These are phyloP conservation scores for Prunus kanzakura DNA, from an alignment of 306 rosid species.

Conservation along the genomic window DNA sequence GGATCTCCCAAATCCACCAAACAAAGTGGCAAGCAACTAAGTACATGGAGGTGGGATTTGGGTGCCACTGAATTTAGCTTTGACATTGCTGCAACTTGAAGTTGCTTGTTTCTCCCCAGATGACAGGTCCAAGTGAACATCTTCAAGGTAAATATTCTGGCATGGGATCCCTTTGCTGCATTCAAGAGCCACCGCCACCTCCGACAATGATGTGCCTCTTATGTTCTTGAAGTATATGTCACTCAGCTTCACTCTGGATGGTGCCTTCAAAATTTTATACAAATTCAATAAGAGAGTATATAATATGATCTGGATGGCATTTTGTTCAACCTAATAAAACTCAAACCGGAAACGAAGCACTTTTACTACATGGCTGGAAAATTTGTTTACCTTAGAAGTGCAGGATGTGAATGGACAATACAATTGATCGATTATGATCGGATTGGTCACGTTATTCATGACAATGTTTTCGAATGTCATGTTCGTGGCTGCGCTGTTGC, in stretches of 20 bases:
- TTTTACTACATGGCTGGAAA: not conserved
- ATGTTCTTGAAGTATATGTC: conserved; percentile 51
- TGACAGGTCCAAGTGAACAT: conserved; percentile 39
- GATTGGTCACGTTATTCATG: conserved; percentile 53
- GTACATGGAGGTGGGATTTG: conserved; percentile 56
- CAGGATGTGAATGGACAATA: conserved; percentile 44
- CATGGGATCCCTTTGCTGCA: conserved; percentile 51
- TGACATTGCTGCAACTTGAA: conserved; percentile 48
- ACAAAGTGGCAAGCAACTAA: conserved; percentile 2
- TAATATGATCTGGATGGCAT: not conserved
- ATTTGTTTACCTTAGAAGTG: conserved; percentile 27
- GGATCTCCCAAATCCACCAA: not conserved
- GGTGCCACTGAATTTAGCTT: conserved; percentile 48
- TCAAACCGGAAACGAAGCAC: not conserved
- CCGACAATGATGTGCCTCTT: conserved; percentile 44
- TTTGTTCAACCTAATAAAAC: not conserved
- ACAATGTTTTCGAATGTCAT: conserved; percentile 47
- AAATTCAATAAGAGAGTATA: not conserved
- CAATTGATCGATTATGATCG: conserved; percentile 46
- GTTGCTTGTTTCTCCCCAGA: conserved; percentile 34
- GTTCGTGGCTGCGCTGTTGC: conserved; percentile 40
- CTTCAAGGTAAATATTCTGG: conserved; percentile 48
- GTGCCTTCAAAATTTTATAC: conserved; percentile 22
- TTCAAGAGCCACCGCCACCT: conserved; percentile 43
- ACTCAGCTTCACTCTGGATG: conserved; percentile 48